Evolutionary conservation across 2,329 filamentous ascomycete genomes (phyloP).

Genomic region (Colletotrichum sp.): DNA sequence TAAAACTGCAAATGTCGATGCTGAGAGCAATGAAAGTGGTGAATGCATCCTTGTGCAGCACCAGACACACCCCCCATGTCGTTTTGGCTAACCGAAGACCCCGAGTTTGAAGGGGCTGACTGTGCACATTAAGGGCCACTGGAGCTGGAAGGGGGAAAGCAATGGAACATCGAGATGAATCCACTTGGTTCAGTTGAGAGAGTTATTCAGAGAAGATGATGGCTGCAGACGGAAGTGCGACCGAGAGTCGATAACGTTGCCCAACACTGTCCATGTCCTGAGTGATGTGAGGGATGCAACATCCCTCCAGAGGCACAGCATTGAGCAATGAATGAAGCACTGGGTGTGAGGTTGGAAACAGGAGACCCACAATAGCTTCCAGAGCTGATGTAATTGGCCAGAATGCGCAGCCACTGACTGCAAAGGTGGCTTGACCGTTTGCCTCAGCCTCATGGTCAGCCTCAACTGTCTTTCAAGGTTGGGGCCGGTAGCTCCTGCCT

Average conservation of each 20-base stretch:
- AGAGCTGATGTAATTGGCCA: not conserved
- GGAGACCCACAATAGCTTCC: not conserved
- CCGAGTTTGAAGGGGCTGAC: not conserved
- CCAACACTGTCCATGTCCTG: not conserved
- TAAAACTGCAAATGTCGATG: not conserved
- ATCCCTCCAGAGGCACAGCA: not conserved
- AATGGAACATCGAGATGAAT: not conserved
- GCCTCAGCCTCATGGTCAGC: slow-evolving; percentile 6
- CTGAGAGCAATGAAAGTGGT: not conserved
- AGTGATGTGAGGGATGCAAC: not conserved
- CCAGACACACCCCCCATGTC: not conserved
- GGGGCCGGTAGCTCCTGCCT: not conserved
- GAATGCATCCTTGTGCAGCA: not conserved
- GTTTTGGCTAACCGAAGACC: not conserved
- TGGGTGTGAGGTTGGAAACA: not conserved
- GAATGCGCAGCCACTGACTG: not conserved
- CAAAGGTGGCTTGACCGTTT: not conserved
- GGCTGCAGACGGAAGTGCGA: not conserved
- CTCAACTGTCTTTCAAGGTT: not conserved
- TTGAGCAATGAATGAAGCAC: not conserved
- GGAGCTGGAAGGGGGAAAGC: not conserved
- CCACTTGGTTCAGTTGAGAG: not conserved
- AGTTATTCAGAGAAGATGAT: not conserved
- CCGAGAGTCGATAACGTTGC: not conserved
- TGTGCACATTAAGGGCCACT: not conserved